Evolutionary conservation across 306 rosid genomes (phyloP).

Genomic region (Prunus kanzakura): DNA sequence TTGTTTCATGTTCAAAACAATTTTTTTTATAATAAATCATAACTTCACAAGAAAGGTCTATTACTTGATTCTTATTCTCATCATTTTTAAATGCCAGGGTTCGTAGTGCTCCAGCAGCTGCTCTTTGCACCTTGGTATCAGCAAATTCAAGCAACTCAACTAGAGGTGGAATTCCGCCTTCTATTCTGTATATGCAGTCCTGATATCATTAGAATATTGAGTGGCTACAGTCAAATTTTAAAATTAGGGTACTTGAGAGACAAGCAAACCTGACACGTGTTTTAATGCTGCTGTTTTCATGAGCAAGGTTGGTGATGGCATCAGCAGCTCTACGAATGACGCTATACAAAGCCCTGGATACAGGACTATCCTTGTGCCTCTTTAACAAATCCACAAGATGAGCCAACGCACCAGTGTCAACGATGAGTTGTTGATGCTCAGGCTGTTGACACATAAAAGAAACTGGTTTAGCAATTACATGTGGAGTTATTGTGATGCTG

Average conservation of each 20-base stretch:
- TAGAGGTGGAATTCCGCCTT: slow-evolving; percentile 97
- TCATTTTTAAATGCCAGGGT: slow-evolving; percentile 94
- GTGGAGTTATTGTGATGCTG: neutral
- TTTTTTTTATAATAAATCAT: slow-evolving; percentile 5
- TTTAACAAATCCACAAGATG: slow-evolving; percentile 81
- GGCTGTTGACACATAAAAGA: slow-evolving; percentile 62
- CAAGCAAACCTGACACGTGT: slow-evolving; percentile 83
- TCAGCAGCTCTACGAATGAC: slow-evolving; percentile 99
- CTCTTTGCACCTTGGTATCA: slow-evolving; percentile 95
- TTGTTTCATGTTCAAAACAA: slow-evolving; percentile 16
- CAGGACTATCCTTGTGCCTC: slow-evolving; percentile 58
- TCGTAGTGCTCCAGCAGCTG: slow-evolving; percentile 96
- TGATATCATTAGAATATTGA: slow-evolving; percentile 16
- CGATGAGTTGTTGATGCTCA: slow-evolving; percentile 94
- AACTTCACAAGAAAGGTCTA: slow-evolving; percentile 17
- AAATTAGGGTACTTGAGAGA: slow-evolving; percentile 12
- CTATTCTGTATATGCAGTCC: slow-evolving; percentile 60
- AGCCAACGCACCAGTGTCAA: slow-evolving; percentile 75
- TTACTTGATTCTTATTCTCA: slow-evolving; percentile 93
- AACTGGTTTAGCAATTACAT: slow-evolving; percentile 35
- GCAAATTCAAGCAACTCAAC: slow-evolving; percentile 85
- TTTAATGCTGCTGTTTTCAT: slow-evolving; percentile 93
- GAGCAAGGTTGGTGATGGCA: slow-evolving; percentile 97
- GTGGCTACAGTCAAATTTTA: neutral
- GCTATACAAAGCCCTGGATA: slow-evolving; percentile 73